phyloP scores from a whole-genome alignment of 1,284 basidiomycete genomes.

The Schizopora paradoxa region DNA sequence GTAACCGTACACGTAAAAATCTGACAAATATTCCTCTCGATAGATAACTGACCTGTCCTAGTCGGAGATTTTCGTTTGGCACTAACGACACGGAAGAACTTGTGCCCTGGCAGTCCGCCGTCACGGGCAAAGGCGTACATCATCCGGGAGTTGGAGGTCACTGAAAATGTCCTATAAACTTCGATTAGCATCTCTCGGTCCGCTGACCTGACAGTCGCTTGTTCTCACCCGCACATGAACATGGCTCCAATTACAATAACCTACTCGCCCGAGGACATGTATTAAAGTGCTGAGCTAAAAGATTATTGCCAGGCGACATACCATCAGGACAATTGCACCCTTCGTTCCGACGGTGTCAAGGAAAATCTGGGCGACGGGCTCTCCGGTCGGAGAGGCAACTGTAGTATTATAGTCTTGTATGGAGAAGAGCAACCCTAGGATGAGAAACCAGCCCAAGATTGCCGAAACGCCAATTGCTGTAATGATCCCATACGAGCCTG shows the following conservation, averaged over 20 bases:
- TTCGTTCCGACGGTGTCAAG: constrained; percentile 67
- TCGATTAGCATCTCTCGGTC: not conserved
- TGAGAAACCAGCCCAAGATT: constrained; percentile 65
- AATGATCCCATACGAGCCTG: constrained; percentile 59
- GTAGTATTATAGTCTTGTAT: constrained; percentile 65
- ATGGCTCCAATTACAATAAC: constrained; percentile 65
- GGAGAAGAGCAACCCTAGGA: constrained; percentile 67
- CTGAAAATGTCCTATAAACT: constrained; percentile 54
- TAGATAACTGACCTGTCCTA: constrained; percentile 55
- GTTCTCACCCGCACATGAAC: constrained; percentile 60
- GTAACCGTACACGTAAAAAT: not conserved
- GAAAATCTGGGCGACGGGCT: constrained; percentile 74
- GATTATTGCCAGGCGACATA: constrained; percentile 22
- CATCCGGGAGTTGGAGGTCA: constrained; percentile 76
- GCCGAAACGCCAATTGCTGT: constrained; percentile 76
- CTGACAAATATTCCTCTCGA: not conserved
- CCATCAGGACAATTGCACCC: constrained; percentile 69
- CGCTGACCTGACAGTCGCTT: not conserved
- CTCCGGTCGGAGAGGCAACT: constrained; percentile 46
- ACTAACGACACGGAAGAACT: constrained; percentile 63
- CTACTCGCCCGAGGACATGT: constrained; percentile 25
- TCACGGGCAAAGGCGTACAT: constrained; percentile 74
- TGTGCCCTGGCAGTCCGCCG: constrained; percentile 62
- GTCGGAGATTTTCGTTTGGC: constrained; percentile 54
- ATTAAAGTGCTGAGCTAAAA: not conserved